Percentiles rank a stretch among this genome's conserved stretches.
These are phyloP conservation scores for Penicillium desertorum DNA, from an alignment of 495 filamentous ascomycete species.

Conservation along the genomic window DNA sequence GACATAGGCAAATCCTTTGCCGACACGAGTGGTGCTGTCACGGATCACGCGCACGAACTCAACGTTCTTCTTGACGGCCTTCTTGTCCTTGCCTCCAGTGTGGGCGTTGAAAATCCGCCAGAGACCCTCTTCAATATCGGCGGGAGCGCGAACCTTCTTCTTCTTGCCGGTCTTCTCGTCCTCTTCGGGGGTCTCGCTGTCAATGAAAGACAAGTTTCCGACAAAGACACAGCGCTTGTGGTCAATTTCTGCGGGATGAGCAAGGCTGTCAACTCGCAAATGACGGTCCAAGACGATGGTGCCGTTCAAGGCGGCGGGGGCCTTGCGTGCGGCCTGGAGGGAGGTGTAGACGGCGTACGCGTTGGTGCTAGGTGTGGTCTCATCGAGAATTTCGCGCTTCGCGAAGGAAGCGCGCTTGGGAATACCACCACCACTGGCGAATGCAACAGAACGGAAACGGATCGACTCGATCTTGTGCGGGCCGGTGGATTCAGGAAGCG, in stretches of 20 bases:
- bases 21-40: conserved; percentile 84
- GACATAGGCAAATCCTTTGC: conserved; percentile 97
- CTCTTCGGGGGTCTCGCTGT: conserved; percentile 64
- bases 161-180: conserved; percentile 57
- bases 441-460: conserved; percentile 90
- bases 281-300: conserved; percentile 82
- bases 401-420: conserved; percentile 91
- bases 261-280: conserved; percentile 82
- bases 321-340: conserved; percentile 68
- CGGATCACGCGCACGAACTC: conserved; percentile 94
- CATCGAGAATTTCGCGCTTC: conserved; percentile 74
- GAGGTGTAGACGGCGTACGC: conserved; percentile 89
- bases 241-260: conserved; percentile 80
- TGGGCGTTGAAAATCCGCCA: conserved; percentile 76
- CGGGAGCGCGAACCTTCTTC: conserved; percentile 66
- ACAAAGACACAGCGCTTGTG: conserved; percentile 92
- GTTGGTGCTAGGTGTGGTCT: conserved; percentile 89
- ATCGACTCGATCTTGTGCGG: conserved; percentile 80
- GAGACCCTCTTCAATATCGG: conserved; percentile 91
- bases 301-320: conserved; percentile 76
- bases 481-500: conserved; percentile 42
- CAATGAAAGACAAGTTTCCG: conserved; percentile 93
- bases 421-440: conserved; percentile 62
- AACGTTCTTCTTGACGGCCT: conserved; percentile 63
- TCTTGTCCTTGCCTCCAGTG: conserved; percentile 45